Percentiles rank a stretch among this genome's conserved stretches.
These are phyloP conservation scores for Macrolepiota albuminosa DNA, from an alignment of 768 basidiomycete species.

Conservation along the genomic window DNA sequence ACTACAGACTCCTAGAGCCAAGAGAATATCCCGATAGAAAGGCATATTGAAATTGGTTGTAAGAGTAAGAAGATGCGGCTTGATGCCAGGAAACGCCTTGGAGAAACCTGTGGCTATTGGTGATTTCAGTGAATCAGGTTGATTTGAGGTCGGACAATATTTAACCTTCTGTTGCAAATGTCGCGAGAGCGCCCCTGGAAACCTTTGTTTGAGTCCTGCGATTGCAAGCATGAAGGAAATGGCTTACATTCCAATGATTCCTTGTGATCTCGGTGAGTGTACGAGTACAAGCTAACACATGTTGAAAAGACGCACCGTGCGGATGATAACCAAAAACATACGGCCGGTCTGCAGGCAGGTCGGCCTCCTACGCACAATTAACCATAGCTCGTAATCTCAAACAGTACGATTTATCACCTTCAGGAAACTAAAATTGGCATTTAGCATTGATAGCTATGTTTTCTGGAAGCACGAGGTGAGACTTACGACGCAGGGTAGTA, in stretches of 20 bases:
- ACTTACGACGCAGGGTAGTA: constrained; percentile 89
- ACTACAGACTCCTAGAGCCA: constrained; percentile 86
- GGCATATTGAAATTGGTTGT: constrained; percentile 89
- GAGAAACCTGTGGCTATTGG: constrained; percentile 84
- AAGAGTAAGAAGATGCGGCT: constrained; percentile 89
- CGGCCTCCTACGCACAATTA: constrained; percentile 60
- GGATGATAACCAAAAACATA: constrained; percentile 99
- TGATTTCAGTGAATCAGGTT: not conserved
- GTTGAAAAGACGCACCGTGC: constrained; percentile 58
- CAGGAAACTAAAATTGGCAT: constrained; percentile 31
- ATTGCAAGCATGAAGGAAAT: not conserved
- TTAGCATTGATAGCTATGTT: constrained; percentile 9
- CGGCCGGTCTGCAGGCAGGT: constrained; percentile 85
- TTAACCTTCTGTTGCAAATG: constrained; percentile 91
- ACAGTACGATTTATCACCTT: constrained; percentile 34
- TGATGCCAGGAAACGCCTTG: constrained; percentile 82
- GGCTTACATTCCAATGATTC: constrained; percentile 92
- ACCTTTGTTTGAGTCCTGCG: not conserved
- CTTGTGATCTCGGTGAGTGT: constrained; percentile 31
- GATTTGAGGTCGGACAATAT: constrained; percentile 4
- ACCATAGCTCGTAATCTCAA: constrained; percentile 5
- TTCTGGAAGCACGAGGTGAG: constrained; percentile 19
- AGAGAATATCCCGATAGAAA: constrained; percentile 87
- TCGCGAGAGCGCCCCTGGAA: constrained; percentile 84
- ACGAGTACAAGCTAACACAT: not conserved